Percentiles rank a stretch among this genome's conserved stretches.
phyloP scores from a whole-genome alignment of 352 stramenopile species.

The Phytophthora pini region DNA sequence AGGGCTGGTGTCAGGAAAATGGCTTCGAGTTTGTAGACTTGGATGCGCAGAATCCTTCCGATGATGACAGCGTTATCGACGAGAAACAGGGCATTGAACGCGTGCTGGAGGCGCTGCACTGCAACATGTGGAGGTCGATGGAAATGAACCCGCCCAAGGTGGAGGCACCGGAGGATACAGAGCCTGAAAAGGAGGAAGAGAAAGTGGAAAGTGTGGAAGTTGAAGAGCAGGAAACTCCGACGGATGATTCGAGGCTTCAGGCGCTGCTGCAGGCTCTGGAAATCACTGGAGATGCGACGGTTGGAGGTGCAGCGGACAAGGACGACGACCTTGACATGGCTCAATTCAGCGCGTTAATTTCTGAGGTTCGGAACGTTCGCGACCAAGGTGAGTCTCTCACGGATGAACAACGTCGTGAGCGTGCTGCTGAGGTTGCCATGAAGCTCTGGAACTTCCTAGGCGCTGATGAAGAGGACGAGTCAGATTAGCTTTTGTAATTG shows the following conservation, averaged over 20 bases:
- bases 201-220: background rate
- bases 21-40: slow-evolving; percentile 70
- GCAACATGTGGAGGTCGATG: slow-evolving; percentile 85
- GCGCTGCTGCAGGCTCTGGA: slow-evolving; percentile 56
- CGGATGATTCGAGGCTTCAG: slow-evolving; percentile 50
- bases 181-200: slow-evolving; percentile 12
- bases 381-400: slow-evolving; percentile 55
- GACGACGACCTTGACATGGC: slow-evolving; percentile 62
- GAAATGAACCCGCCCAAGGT: slow-evolving; percentile 42
- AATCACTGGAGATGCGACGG: slow-evolving; percentile 30
- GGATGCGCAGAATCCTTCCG: background rate
- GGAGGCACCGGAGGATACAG: background rate
- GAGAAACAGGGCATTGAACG: slow-evolving; percentile 68
- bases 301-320: slow-evolving; percentile 13
- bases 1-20: slow-evolving; percentile 66
- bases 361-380: slow-evolving; percentile 71
- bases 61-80: slow-evolving; percentile 18
- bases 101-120: slow-evolving; percentile 79
- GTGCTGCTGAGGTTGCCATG: slow-evolving; percentile 78
- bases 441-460: slow-evolving; percentile 77
- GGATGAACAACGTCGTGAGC: slow-evolving; percentile 70
- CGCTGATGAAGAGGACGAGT: slow-evolving; percentile 48
- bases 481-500: slow-evolving; percentile 36
- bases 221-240: slow-evolving; percentile 1
- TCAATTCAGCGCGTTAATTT: slow-evolving; percentile 68